Evolutionary conservation across 1,284 basidiomycete species (phyloP).

Genomic region (Meira miltonrushii): DNA sequence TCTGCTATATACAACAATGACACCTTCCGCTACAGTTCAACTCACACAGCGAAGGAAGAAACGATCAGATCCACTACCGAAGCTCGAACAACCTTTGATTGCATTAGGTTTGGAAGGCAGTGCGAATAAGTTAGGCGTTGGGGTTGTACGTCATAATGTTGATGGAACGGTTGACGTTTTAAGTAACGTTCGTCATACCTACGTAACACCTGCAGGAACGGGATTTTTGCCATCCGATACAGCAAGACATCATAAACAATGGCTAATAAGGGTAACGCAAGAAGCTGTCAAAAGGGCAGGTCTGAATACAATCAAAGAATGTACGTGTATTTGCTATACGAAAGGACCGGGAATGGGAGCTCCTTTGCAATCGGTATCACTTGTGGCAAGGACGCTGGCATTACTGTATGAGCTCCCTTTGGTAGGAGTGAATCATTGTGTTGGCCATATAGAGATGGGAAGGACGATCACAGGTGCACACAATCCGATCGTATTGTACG

Average conservation of each 20-base stretch:
- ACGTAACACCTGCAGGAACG: slow-evolving; percentile 95
- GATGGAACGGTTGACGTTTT: slow-evolving; percentile 57
- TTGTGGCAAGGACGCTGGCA: slow-evolving; percentile 88
- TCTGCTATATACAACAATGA: no score
- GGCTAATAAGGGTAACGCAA: slow-evolving; percentile 77
- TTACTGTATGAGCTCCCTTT: slow-evolving; percentile 84
- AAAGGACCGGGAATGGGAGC: slow-evolving; percentile 99
- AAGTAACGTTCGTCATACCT: slow-evolving; percentile 78
- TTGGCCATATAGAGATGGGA: slow-evolving; percentile 98
- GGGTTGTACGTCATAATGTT: slow-evolving; percentile 73
- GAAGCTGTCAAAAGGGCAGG: slow-evolving; percentile 71
- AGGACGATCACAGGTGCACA: slow-evolving; percentile 86
- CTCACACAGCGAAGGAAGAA: not conserved
- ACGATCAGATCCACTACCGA: not conserved
- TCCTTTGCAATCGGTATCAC: slow-evolving; percentile 85
- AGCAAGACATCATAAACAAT: slow-evolving; percentile 88
- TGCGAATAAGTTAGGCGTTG: slow-evolving; percentile 97
- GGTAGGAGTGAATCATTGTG: slow-evolving; percentile 95
- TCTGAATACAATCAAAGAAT: slow-evolving; percentile 63
- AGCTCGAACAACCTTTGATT: slow-evolving; percentile 20
- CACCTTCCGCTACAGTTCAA: no score
- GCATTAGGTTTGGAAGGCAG: slow-evolving; percentile 49
- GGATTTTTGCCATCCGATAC: slow-evolving; percentile 95
- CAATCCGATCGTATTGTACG: slow-evolving; percentile 95
- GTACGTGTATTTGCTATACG: slow-evolving; percentile 95